Base-by-base conservation (phyloP, 2,329 filamentous ascomycete species). In the Diplodia intermedia region DNA sequence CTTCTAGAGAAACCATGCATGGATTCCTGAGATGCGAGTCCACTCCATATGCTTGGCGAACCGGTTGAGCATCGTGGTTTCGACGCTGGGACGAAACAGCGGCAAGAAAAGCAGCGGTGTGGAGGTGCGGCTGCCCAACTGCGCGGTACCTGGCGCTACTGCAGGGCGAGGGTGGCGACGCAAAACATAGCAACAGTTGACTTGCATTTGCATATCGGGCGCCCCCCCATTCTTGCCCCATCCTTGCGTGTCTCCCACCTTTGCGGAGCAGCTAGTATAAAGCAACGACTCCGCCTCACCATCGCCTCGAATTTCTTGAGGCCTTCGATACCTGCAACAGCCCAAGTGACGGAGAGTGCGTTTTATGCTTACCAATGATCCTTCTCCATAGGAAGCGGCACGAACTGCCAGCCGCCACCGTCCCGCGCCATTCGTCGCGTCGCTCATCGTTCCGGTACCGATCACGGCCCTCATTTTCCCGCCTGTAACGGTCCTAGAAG, bases 81-180 rank as follows among this genome's bases (percentile, higher is more conserved):
- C 36, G 36, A 38, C 9, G 36, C 36, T 38, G 54, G 14, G 26
- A 36, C 6, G 33, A 20, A 9, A n/a, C 33, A 56, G 31, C 26
- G 36, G 26, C 8, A 9, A 9, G 31, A 9, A 9, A 9, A 43
- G 4, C 26, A 31, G 55, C 36, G 36, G 56, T 60, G 56, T 47
- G 20, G 56, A 38, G 38, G 26, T 60, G 56, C 56, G 11, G 38
- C 38, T 29, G 23, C 23, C 56, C 29, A 47, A 23, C 43, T 23
- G 56, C 23, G 56, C 56, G 56, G 56, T 60, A 60, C 56, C 56
- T 60, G 56, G 57, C 57, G 47, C 57, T 62, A 62, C 57, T 62
- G 57, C 57, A 62, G 57, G 23, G 56, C 26, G 56, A 62, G 57
- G 23, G 38, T 60, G 55, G 55, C 55, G 36, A 57, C 36, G 56